Evolutionary conservation across 2,329 filamentous ascomycete genomes (phyloP), one percentile per base, ranked within the genome.

Genomic region (Colletotrichum lentis): DNA sequence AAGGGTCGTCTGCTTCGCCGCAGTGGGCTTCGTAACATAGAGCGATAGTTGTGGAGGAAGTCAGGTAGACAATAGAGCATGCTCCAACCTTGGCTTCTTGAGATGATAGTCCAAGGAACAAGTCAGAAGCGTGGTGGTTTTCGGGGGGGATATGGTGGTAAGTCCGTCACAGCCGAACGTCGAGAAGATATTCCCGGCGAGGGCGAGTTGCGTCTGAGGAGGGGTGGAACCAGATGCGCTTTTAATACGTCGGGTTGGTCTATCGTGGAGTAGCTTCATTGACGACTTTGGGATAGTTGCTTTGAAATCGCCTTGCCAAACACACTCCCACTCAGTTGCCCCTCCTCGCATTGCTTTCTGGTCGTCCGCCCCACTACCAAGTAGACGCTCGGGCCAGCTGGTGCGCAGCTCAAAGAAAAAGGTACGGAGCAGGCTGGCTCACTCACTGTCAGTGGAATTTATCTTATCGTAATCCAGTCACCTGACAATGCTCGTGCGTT

Each of bases 291-390:
- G 70, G 71, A 69, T 68, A 78, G 76, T 68, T 79, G 77, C 77
- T 79, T 78, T 79, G 77, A 79, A 79, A 79, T 79, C 77, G 64
- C 41, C 20, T 55, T 57, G 44, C 43, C 8, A 37, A n/a, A n/a
- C 24, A 16, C 54, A n/a, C 5, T 56, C 22, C 14, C 16, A 18
- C 20, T 41, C 53, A 55, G 12, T 18, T 60, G 57, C 59, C 59
- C 59, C 59, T 62, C 59, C 22, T 43, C 60, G 60, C 44, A 50
- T 62, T 54, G 18, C 50, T 27, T 55, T 43, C 50, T 37, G 50
- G 6, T 46, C 22, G 20, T 46, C 46, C 53, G 53, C 62, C 62
- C 62, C 60, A 22, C 53, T 44, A 58, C 41, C 31, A 35, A 10
- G 31, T 22, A 20, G 53, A 53, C 54, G 64, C 64, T 49, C 43